Evolutionary conservation across 306 rosid genomes (phyloP).

Genomic region (Corylus heterophylla): DNA sequence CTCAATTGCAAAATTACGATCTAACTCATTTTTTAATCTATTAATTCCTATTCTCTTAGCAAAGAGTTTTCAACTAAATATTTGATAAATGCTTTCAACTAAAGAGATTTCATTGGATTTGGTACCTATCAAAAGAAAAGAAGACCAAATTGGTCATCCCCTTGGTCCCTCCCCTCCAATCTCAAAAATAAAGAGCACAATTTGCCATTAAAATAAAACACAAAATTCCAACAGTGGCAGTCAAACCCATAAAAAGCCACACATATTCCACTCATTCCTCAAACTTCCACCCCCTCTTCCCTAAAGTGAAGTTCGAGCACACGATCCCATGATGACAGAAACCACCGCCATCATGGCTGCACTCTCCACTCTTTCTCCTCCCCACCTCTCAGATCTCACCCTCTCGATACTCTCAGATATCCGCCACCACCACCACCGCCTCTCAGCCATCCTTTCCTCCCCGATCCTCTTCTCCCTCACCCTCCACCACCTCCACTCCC

Average conservation of each 20-base stretch:
- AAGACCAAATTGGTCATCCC: neutral
- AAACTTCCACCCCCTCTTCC: neutral
- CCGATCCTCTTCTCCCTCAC: conserved; percentile 66
- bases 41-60: neutral
- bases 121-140: neutral
- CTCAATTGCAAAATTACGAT: too few species aligned
- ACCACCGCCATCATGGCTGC: conserved; percentile 59
- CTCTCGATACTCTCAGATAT: conserved; percentile 52
- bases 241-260: conserved; percentile 34
- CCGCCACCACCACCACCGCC: conserved; percentile 59
- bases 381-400: conserved; percentile 62
- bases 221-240: neutral
- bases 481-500: conserved; percentile 66
- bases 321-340: conserved; percentile 74
- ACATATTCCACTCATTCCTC: conserved; percentile 14
- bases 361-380: conserved; percentile 66
- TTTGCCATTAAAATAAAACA: neutral
- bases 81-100: neutral
- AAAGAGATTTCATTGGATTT: neutral
- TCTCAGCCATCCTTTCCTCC: conserved; percentile 65
- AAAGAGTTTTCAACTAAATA: neutral
- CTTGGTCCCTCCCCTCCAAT: neutral
- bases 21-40: too few species aligned
- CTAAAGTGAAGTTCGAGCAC: conserved; percentile 32
- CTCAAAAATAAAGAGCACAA: neutral